Base-by-base conservation (phyloP, 2,329 filamentous ascomycete genomes). In the Hypoxylon sp. region DNA sequence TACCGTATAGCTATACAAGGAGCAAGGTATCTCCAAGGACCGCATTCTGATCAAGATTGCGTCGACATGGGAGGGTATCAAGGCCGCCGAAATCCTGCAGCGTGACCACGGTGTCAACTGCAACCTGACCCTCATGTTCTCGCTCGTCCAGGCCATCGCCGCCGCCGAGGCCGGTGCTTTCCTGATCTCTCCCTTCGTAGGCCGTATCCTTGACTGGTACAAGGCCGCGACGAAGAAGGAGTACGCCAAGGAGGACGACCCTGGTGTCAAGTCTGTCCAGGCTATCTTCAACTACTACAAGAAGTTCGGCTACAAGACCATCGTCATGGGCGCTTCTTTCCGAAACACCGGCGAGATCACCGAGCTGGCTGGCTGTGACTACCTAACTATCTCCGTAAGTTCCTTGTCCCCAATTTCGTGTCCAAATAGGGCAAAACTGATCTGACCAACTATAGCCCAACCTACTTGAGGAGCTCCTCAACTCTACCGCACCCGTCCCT, bases 261-360 rank as follows among this genome's bases (percentile, higher is more conserved):
- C 96, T 64, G 96, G 96, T 87, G 96, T 99, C 83, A 89, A 93
- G 86, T 95, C 92, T 74, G 96, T 99, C 80, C 88, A 95, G 88
- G 80, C 78, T 83, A 99, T 99, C 87, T 99, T 92, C 91, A 96
- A 99, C 90, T 99, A 99, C 93, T 99, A 99, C 92, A 99, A 99
- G 93, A 98, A 98, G 89, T 93, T 86, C 83, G 93, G 92, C 82
- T 98, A 99, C 91, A 97, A 97, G 78, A 99, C 96, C 82, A 98
- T 98, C 77, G 96, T 99, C 84, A 99, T 99, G 96, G 96, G 96
- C 80, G 96, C 96, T 75, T 98, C 94, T 44, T 99, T 99, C 93
- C 91, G 96, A 82, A 98, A 92, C 87, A 86, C 86, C 72, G 96
- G 96, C 79, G 96, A 99, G 87, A 97, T 99, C 84, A 98, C 93